phyloP scores from a whole-genome alignment of 1,284 basidiomycete species.

The Wolfiporia cocos region DNA sequence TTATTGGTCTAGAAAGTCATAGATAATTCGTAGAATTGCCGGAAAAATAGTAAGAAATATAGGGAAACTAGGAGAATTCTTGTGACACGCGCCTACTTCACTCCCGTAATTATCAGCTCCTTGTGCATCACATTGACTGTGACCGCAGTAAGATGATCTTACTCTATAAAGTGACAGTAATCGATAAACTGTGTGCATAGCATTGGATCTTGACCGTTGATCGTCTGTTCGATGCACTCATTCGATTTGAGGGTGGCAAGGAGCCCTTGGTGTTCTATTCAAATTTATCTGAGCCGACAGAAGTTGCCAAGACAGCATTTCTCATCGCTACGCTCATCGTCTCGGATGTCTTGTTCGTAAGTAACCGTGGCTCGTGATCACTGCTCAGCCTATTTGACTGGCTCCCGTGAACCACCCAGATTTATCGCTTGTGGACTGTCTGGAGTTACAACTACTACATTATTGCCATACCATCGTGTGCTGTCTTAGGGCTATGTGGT shows the following conservation, averaged over 20 bases:
- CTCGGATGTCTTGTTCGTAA: slow-evolving; percentile 4
- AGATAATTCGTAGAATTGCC: no score
- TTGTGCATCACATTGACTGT: neutral
- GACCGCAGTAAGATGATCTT: neutral
- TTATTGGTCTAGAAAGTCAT: no score
- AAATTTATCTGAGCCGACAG: neutral
- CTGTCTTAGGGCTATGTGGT: slow-evolving; percentile 4
- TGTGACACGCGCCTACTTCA: neutral
- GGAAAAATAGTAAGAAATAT: no score
- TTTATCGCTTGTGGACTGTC: slow-evolving; percentile 6
- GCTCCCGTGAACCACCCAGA: neutral
- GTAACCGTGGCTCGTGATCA: neutral
- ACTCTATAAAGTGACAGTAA: neutral
- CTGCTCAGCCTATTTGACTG: neutral
- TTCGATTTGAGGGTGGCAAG: slow-evolving; percentile 1
- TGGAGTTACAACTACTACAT: slow-evolving; percentile 5
- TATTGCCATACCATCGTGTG: slow-evolving; percentile 1
- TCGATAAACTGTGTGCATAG: neutral
- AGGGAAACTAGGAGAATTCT: no score
- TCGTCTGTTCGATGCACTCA: slow-evolving; percentile 5
- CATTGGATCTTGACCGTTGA: slow-evolving; percentile 3
- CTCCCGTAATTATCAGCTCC: slow-evolving; percentile 2
- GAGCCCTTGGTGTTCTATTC: slow-evolving; percentile 4
- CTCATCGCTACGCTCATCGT: slow-evolving; percentile 2
- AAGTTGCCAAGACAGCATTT: slow-evolving; percentile 3